A percentile compares a stretch with the other conserved stretches of the same genome.
phyloP scores from a whole-genome alignment of 352 stramenopile species.

The Globisporangium perplexum region DNA sequence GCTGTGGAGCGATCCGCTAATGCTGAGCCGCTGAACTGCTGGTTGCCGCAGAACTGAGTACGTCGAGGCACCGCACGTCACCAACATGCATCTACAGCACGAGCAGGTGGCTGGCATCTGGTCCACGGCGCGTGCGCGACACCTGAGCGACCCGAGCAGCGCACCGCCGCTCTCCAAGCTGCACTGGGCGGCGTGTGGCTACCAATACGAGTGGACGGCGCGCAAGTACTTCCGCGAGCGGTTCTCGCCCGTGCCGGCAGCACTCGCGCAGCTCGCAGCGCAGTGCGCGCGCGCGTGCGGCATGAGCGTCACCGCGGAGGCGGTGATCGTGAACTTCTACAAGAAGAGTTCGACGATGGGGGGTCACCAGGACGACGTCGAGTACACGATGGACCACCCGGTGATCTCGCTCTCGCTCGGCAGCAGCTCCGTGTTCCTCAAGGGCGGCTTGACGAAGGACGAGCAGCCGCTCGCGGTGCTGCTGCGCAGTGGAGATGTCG shows the following conservation, averaged over 20 bases:
- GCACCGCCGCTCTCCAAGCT: constrained; percentile 50
- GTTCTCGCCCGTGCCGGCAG: constrained; percentile 43
- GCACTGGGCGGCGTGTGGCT: constrained; percentile 64
- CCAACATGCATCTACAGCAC: constrained; percentile 70
- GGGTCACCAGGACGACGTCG: constrained; percentile 79
- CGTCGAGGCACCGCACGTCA: constrained; percentile 60
- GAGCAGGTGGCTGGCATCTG: constrained; percentile 48
- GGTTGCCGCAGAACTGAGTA: constrained; percentile 45
- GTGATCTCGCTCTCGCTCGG: constrained; percentile 78
- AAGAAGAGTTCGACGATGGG: constrained; percentile 74
- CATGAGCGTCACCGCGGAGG: constrained; percentile 48
- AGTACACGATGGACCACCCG: constrained; percentile 77
- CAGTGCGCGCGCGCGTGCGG: constrained; percentile 44
- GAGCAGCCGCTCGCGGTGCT: constrained; percentile 52
- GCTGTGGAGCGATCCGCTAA: neutral
- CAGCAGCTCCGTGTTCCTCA: constrained; percentile 69
- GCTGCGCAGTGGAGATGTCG: constrained; percentile 65
- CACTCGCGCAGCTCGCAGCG: constrained; percentile 35
- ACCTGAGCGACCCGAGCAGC: constrained; percentile 30
- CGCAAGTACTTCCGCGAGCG: constrained; percentile 56
- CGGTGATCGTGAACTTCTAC: constrained; percentile 85
- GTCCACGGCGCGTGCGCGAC: constrained; percentile 30
- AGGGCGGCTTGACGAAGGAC: constrained; percentile 59
- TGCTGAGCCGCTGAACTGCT: neutral
- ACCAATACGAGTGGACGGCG: constrained; percentile 81